phyloP scores from a whole-genome alignment of 805 yeast genomes.

The Starmerella bombicola region DNA sequence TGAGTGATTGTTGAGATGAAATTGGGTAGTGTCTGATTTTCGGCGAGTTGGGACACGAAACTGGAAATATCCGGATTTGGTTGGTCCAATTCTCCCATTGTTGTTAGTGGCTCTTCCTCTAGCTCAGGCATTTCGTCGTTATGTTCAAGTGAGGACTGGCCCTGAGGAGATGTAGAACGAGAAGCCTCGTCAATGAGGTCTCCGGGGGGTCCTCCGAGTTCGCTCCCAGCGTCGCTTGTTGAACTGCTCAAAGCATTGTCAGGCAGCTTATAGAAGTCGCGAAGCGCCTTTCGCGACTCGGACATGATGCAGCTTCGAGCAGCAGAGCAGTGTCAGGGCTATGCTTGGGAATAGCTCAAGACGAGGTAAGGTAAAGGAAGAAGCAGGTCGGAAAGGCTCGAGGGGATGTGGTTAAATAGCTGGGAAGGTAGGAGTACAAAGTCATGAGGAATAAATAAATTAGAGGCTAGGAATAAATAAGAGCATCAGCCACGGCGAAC shows the following conservation, averaged over 20 bases:
- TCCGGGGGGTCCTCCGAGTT: not conserved
- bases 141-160: not conserved
- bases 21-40: conserved; percentile 19
- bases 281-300: conserved; percentile 25
- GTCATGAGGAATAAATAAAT: no score
- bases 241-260: conserved; percentile 12
- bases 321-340: no score
- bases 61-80: conserved; percentile 16
- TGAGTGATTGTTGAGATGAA: conserved; percentile 24
- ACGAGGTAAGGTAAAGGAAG: no score
- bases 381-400: not conserved
- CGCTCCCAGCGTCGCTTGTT: conserved; percentile 4
- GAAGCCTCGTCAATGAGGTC: conserved; percentile 2
- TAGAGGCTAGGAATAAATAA: no score
- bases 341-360: no score
- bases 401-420: no score
- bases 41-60: conserved; percentile 17
- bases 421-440: no score
- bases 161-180: conserved; percentile 1
- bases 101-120: conserved; percentile 18
- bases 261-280: conserved; percentile 30
- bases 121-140: conserved; percentile 2
- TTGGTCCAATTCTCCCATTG: conserved; percentile 20
- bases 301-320: no score
- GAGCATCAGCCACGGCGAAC: no score